phyloP scores from a whole-genome alignment of 176 grass and related monocot genomes.

The Carex kokanica region DNA sequence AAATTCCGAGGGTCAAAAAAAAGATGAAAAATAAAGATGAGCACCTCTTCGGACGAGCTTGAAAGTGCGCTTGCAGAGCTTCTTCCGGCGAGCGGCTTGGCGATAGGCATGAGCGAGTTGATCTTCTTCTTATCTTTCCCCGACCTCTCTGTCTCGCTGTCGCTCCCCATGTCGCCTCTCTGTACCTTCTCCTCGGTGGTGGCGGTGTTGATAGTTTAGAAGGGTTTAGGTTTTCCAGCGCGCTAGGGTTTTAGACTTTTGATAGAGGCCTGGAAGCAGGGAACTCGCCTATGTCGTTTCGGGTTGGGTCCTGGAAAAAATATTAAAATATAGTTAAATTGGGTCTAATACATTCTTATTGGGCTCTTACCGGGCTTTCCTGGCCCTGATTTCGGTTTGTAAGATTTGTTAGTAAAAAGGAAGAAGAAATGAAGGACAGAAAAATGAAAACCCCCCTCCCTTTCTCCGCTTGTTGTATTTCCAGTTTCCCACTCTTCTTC shows the following conservation, averaged over 20 bases:
- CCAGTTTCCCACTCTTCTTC: not conserved
- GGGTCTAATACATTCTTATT: not conserved
- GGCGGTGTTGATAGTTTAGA: constrained; percentile 11
- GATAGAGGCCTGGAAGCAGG: not conserved
- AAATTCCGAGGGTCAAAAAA: not conserved
- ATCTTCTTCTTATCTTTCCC: constrained; percentile 27
- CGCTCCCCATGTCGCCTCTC: constrained; percentile 37
- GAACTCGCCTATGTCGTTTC: not conserved
- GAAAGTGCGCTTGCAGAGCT: constrained; percentile 76
- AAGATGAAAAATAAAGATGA: not conserved
- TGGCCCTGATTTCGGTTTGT: not conserved
- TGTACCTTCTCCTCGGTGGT: constrained; percentile 15
- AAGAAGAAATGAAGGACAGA: too few species aligned
- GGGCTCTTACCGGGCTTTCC: not conserved
- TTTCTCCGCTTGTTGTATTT: too few species aligned
- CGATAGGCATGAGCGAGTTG: constrained; percentile 56
- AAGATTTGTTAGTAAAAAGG: too few species aligned
- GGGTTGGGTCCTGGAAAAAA: not conserved
- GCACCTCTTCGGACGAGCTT: constrained; percentile 83
- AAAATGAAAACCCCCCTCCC: not conserved
- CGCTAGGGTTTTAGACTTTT: constrained; percentile 25
- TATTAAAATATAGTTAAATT: not conserved
- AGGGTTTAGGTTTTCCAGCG: constrained; percentile 33
- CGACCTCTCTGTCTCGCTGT: constrained; percentile 45
- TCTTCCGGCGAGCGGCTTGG: constrained; percentile 73